These are phyloP conservation scores for Lentinus polychrous DNA, from an alignment of 1,284 basidiomycete species.

Conservation along the genomic window DNA sequence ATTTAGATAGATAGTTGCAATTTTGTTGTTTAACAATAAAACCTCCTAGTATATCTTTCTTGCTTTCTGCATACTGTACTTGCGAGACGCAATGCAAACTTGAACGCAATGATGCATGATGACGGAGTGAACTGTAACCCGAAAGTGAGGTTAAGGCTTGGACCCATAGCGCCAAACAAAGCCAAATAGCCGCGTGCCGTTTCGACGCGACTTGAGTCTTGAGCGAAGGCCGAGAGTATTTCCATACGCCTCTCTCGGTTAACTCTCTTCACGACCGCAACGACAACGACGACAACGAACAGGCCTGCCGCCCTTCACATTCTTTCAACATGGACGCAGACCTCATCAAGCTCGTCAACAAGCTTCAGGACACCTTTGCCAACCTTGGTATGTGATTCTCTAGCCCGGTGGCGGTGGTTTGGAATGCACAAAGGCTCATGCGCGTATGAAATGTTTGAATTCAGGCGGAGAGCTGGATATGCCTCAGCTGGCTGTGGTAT, in stretches of 20 bases:
- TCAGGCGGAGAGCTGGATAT: conserved; percentile 80
- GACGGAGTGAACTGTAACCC: too few relatives aligned
- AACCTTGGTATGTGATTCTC: conserved; percentile 57
- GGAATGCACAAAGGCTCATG: too few relatives aligned
- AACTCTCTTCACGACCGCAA: conserved; percentile 1
- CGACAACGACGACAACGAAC: conserved; percentile 4
- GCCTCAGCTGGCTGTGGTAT: conserved; percentile 77
- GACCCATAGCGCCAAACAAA: conserved; percentile 4
- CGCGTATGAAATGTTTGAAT: conserved; percentile 7
- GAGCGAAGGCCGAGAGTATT: not conserved
- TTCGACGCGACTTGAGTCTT: not conserved
- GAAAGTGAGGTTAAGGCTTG: not conserved
- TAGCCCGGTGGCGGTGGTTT: not conserved
- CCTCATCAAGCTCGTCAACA: conserved; percentile 93
- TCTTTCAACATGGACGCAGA: conserved; percentile 78
- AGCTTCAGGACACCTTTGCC: conserved; percentile 85
- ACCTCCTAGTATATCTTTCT: not conserved
- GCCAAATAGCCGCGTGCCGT: conserved; percentile 1
- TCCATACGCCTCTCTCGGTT: not conserved
- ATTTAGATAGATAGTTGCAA: conserved; percentile 33
- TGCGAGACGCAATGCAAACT: too few relatives aligned
- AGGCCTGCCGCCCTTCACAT: conserved; percentile 2
- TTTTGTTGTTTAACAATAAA: not conserved
- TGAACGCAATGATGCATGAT: too few relatives aligned
- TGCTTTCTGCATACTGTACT: too few relatives aligned